Percentiles rank a stretch among this genome's conserved stretches.
phyloP scores from a whole-genome alignment of 2,329 filamentous ascomycete species.

The Phoma sp. region DNA sequence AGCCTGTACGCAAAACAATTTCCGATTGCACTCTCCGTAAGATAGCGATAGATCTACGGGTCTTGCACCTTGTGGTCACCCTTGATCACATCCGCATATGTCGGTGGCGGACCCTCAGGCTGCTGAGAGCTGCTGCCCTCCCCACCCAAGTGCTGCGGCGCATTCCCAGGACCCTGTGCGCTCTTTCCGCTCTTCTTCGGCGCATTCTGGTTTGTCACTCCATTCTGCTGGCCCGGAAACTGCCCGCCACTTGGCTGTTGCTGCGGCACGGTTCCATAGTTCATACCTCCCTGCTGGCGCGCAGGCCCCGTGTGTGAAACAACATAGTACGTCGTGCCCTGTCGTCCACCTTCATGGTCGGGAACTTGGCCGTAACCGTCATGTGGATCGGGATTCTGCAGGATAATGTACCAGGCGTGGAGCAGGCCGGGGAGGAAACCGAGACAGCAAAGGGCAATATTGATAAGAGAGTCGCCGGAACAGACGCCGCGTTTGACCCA shows the following conservation, averaged over 20 bases:
- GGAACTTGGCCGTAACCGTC: constrained; percentile 65
- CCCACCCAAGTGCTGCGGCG: constrained; percentile 23
- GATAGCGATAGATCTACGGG: constrained; percentile 20
- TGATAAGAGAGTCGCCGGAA: constrained; percentile 90
- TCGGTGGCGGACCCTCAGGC: constrained; percentile 69
- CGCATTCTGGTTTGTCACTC: constrained; percentile 39
- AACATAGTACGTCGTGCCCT: constrained; percentile 36
- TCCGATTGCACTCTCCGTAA: neutral
- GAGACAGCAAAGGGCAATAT: constrained; percentile 79
- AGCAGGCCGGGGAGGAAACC: constrained; percentile 78
- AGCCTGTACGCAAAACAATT: neutral
- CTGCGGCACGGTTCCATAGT: constrained; percentile 52
- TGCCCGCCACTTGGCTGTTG: constrained; percentile 46
- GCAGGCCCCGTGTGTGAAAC: constrained; percentile 48
- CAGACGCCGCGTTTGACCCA: constrained; percentile 98
- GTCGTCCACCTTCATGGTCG: constrained; percentile 58
- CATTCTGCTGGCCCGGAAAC: constrained; percentile 52
- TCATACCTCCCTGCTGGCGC: constrained; percentile 32
- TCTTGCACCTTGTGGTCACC: constrained; percentile 89
- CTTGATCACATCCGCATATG: constrained; percentile 87
- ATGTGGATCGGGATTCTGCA: constrained; percentile 78
- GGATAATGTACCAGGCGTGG: constrained; percentile 98
- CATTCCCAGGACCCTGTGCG: constrained; percentile 18
- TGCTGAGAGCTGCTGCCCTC: constrained; percentile 37
- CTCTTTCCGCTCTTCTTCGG: constrained; percentile 20